These are phyloP conservation scores for Clathrospora elynae DNA, from an alignment of 2,329 filamentous ascomycete species.

Conservation along the genomic window DNA sequence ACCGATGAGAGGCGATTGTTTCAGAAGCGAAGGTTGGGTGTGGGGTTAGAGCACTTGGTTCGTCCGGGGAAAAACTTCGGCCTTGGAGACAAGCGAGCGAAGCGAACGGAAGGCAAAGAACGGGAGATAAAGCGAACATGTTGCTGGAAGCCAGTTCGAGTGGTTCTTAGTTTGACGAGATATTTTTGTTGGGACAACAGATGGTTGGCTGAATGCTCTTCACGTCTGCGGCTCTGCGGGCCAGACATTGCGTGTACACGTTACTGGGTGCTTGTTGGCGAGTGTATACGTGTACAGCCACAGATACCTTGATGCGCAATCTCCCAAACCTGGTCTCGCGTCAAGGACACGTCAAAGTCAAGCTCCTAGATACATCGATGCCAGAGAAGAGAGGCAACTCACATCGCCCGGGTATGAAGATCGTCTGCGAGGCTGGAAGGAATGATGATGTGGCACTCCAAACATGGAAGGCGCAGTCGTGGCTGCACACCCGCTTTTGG, in stretches of 20 bases:
- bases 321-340: constrained; percentile 4
- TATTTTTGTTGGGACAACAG: constrained; percentile 18
- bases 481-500: constrained; percentile 14
- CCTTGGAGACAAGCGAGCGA: constrained; percentile 6
- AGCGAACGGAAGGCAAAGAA: constrained; percentile 18
- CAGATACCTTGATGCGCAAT: constrained; percentile 12
- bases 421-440: constrained; percentile 9
- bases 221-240: constrained; percentile 18
- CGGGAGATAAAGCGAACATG: constrained; percentile 6
- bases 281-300: constrained; percentile 3
- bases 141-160: constrained; percentile 5
- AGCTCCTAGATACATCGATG: constrained; percentile 3
- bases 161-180: constrained; percentile 13
- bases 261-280: constrained; percentile 1
- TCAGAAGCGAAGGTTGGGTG: constrained; percentile 17
- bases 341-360: constrained; percentile 13
- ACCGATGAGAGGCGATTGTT: constrained; percentile 13
- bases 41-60: constrained; percentile 20
- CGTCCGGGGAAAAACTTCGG: constrained; percentile 20
- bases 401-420: constrained; percentile 11
- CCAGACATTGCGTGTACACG: constrained; percentile 5
- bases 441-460: constrained; percentile 6
- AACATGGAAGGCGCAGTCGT: constrained; percentile 15
- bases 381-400: constrained; percentile 3
- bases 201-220: constrained; percentile 11